Evolutionary conservation across 768 basidiomycete genomes (phyloP).

Genomic region (Trametes punicea): DNA sequence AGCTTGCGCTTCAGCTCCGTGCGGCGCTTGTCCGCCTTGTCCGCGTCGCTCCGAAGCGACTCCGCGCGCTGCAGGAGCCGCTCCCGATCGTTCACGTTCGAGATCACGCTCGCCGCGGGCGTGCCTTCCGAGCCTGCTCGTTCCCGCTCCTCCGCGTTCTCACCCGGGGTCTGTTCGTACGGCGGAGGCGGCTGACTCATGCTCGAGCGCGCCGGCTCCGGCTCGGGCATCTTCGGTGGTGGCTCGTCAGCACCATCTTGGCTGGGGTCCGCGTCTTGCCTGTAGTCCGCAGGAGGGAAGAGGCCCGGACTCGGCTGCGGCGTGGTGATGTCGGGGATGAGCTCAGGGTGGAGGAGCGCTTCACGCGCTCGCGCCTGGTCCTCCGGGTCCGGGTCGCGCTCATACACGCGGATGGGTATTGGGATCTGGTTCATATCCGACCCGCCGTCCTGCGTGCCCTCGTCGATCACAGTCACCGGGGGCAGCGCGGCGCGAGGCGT

Average conservation of each 20-base stretch:
- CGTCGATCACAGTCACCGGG: constrained; percentile 20
- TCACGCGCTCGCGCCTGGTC: constrained; percentile 5
- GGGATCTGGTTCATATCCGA: constrained; percentile 17
- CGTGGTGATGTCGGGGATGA: constrained; percentile 11
- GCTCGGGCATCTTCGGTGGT: constrained; percentile 8
- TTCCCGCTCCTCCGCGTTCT: background rate
- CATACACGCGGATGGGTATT: constrained; percentile 18
- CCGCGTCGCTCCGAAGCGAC: constrained; percentile 28
- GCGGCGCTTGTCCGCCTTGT: constrained; percentile 27
- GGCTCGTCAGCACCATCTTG: too few relatives aligned
- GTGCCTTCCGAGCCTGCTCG: background rate
- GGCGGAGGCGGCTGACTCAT: constrained; percentile 4
- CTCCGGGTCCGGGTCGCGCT: constrained; percentile 7
- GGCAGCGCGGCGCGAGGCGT: constrained; percentile 14
- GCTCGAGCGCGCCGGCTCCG: constrained; percentile 14
- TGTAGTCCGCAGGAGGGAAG: constrained; percentile 12
- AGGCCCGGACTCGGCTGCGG: constrained; percentile 20
- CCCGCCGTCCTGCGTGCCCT: constrained; percentile 13
- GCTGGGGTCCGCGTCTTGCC: background rate
- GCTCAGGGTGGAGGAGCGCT: constrained; percentile 17
- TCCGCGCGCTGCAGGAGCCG: constrained; percentile 27
- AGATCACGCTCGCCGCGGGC: constrained; percentile 26
- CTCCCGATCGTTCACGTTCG: constrained; percentile 18
- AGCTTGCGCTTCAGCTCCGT: constrained; percentile 22
- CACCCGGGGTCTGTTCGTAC: constrained; percentile 12